Evolutionary conservation across 495 filamentous ascomycete species (phyloP).

Genomic region (Aspergillus wentii): DNA sequence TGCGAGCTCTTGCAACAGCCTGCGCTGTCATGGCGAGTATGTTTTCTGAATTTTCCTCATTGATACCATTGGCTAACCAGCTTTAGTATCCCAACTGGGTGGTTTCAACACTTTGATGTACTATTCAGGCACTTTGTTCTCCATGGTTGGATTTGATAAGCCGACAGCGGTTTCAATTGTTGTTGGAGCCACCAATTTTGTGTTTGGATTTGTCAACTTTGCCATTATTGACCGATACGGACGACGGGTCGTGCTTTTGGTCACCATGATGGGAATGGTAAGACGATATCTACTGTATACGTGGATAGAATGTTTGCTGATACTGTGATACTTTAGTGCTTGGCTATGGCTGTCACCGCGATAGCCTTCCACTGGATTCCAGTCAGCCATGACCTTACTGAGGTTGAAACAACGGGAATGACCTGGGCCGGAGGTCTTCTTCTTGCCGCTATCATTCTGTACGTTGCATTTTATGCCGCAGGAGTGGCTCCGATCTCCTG

Average conservation of each 20-base stretch:
- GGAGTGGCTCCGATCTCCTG: conserved; percentile 44
- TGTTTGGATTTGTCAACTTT: conserved; percentile 45
- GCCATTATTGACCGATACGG: conserved; percentile 41
- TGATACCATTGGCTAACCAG: conserved; percentile 3
- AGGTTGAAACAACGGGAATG: conserved; percentile 16
- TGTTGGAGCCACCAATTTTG: conserved; percentile 46
- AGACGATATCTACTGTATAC: not conserved
- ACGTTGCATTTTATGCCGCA: conserved; percentile 40
- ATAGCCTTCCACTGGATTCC: conserved; percentile 47
- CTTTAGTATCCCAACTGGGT: conserved; percentile 29
- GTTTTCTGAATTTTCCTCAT: conserved; percentile 1
- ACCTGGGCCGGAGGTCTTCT: conserved; percentile 34
- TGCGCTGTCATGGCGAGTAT: conserved; percentile 37
- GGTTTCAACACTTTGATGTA: conserved; percentile 45
- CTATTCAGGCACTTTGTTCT: conserved; percentile 47
- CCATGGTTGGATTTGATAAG: conserved; percentile 45
- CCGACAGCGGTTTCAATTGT: conserved; percentile 43
- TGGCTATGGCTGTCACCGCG: conserved; percentile 30
- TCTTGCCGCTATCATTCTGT: conserved; percentile 36
- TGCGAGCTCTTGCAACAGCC: conserved; percentile 40
- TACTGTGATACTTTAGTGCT: no score
- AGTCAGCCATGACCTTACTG: conserved; percentile 32
- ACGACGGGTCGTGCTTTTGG: conserved; percentile 37
- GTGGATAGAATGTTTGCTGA: no score
- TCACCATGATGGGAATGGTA: conserved; percentile 38